Evolutionary conservation across 495 filamentous ascomycete species (phyloP).

Genomic region (Xylaria cubensis): DNA sequence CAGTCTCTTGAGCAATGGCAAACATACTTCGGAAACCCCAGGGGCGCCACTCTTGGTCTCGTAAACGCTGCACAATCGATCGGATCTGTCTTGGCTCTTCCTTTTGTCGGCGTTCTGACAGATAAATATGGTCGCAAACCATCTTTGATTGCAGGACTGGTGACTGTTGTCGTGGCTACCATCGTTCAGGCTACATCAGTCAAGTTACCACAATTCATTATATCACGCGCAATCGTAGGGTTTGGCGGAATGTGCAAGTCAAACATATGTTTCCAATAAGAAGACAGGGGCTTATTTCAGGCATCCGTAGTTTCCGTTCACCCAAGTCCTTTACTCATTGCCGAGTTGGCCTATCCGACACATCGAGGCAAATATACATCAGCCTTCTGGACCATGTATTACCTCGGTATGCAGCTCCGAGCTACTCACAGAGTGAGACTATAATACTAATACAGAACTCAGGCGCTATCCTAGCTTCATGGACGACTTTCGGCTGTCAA

Average conservation of each 20-base stretch:
- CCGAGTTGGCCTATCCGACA: conserved; percentile 65
- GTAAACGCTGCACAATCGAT: conserved; percentile 62
- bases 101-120: conserved; percentile 48
- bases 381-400: conserved; percentile 41
- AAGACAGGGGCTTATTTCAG: background rate
- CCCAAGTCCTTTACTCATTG: conserved; percentile 65
- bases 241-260: conserved; percentile 57
- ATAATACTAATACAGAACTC: conserved; percentile 1
- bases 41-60: conserved; percentile 51
- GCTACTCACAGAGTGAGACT: conserved; percentile 39
- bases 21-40: conserved; percentile 49
- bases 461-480: conserved; percentile 31
- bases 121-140: conserved; percentile 55
- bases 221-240: conserved; percentile 67
- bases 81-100: conserved; percentile 59
- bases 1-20: conserved; percentile 56
- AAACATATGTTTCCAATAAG: background rate
- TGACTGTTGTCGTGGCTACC: conserved; percentile 60
- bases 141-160: conserved; percentile 57
- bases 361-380: conserved; percentile 56
- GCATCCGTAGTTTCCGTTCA: conserved; percentile 50
- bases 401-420: conserved; percentile 29
- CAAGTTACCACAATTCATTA: conserved; percentile 61
- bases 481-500: conserved; percentile 31
- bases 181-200: conserved; percentile 50